Conservation (phyloP, 805 yeast species). For the Soucietia sequanensis region DNA sequence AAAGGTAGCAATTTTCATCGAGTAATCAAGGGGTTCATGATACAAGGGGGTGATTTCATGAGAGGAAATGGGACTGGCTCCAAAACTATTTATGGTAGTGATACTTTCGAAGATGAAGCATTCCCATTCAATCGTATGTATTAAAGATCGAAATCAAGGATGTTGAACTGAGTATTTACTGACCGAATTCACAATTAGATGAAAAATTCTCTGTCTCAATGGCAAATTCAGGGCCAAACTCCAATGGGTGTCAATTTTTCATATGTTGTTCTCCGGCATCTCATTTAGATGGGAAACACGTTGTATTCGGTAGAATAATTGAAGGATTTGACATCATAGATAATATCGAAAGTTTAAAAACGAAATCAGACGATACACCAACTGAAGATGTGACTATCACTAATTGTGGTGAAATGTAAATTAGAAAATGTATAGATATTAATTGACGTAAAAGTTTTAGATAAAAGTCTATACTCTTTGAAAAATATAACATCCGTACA, state of each 20-base stretch:
- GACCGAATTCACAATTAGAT: conserved; percentile 13
- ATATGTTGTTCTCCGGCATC: conserved; percentile 79
- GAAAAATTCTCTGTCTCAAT: conserved; percentile 27
- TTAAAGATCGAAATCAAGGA: not conserved
- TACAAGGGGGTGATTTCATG: conserved; percentile 50
- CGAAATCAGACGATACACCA: conserved; percentile 10
- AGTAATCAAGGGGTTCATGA: conserved; percentile 40
- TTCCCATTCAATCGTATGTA: conserved; percentile 26
- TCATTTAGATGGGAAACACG: conserved; percentile 93
- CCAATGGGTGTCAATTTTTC: conserved; percentile 95
- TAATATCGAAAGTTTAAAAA: conserved; percentile 9
- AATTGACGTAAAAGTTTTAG: too few species aligned
- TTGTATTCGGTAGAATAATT: conserved; percentile 88
- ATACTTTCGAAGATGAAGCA: conserved; percentile 45
- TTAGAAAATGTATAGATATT: too few species aligned
- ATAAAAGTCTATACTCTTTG: too few species aligned
- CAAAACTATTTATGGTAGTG: conserved; percentile 38
- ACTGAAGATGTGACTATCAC: conserved; percentile 9
- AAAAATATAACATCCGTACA: too few species aligned
- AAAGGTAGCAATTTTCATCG: conserved; percentile 38
- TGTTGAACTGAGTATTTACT: not conserved
- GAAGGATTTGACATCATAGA: conserved; percentile 85
- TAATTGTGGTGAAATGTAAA: conserved; percentile 20
- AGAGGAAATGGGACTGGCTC: conserved; percentile 46
- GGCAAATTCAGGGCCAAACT: conserved; percentile 79